A percentile compares a stretch with the other conserved stretches of the same genome.
Conservation (phyloP, 768 basidiomycete species). For the Lactarius tabidus region DNA sequence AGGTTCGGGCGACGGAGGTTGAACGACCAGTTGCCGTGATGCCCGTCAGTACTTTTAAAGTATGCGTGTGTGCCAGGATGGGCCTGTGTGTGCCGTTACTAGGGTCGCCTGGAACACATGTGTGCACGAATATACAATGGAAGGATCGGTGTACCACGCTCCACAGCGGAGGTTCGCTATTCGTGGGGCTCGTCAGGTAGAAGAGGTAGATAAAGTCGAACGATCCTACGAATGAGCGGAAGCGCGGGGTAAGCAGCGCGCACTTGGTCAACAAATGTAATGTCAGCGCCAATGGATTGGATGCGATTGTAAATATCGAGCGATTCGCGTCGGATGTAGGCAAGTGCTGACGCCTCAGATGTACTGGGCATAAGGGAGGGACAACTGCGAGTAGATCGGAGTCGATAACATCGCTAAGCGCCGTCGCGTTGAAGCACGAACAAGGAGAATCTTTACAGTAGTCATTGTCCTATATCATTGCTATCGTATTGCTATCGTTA, state of each 20-base stretch:
- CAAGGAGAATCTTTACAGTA: background rate
- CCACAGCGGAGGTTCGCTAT: constrained; percentile 91
- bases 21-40: constrained; percentile 81
- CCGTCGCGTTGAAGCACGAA: background rate
- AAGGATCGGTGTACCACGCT: constrained; percentile 85
- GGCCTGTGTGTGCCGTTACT: constrained; percentile 30
- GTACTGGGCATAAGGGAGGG: background rate
- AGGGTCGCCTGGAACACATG: background rate
- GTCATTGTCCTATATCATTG: background rate
- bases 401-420: background rate
- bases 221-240: constrained; percentile 53
- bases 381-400: background rate
- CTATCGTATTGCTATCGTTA: background rate
- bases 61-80: constrained; percentile 50
- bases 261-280: constrained; percentile 60
- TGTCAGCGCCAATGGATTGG: constrained; percentile 80
- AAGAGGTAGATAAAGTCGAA: background rate
- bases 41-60: constrained; percentile 92
- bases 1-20: constrained; percentile 82
- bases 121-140: constrained; percentile 39
- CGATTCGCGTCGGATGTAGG: constrained; percentile 61
- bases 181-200: background rate
- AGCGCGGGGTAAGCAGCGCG: constrained; percentile 44
- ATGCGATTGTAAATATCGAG: constrained; percentile 82
- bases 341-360: constrained; percentile 33